Evolutionary conservation across 2,329 filamentous ascomycete species (phyloP).

Genomic region (Trichothecium roseum): DNA sequence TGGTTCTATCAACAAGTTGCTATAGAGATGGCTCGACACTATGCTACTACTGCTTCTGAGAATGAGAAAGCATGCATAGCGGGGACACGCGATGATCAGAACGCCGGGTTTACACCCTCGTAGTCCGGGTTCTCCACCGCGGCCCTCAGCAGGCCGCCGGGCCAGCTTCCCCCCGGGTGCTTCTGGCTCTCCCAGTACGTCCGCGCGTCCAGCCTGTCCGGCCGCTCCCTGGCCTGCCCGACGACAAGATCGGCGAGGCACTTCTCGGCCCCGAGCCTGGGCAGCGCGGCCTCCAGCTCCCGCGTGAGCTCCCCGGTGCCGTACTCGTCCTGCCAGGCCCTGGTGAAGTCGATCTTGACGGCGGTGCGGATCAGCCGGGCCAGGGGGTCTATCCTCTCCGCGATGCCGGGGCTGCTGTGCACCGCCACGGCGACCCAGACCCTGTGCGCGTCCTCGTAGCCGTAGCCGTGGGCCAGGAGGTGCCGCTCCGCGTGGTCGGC

Average conservation of each 20-base stretch:
- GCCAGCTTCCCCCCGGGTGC: slow-evolving; percentile 18
- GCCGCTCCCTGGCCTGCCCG: slow-evolving; percentile 12
- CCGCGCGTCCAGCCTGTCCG: slow-evolving; percentile 10
- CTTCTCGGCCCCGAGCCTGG: slow-evolving; percentile 14
- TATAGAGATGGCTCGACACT: no score
- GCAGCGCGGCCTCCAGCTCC: slow-evolving; percentile 13
- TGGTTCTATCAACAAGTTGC: no score
- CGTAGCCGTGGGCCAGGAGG: slow-evolving; percentile 14
- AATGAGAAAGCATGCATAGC: no score
- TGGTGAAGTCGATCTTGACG: slow-evolving; percentile 21
- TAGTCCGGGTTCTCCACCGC: slow-evolving; percentile 17
- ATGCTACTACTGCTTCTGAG: no score
- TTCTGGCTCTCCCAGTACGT: slow-evolving; percentile 16
- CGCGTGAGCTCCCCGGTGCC: slow-evolving; percentile 1
- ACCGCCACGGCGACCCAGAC: slow-evolving; percentile 24
- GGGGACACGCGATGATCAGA: slow-evolving; percentile 12
- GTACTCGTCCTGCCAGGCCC: background rate
- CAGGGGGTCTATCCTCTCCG: slow-evolving; percentile 22
- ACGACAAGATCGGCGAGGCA: slow-evolving; percentile 16
- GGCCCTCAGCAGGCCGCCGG: slow-evolving; percentile 18
- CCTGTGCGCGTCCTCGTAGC: slow-evolving; percentile 14
- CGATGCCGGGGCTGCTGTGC: slow-evolving; percentile 23
- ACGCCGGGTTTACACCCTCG: slow-evolving; percentile 17
- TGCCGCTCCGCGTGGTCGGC: slow-evolving; percentile 18
- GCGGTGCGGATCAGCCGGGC: slow-evolving; percentile 18